Percentiles rank a stretch among this genome's conserved stretches.
Conservation (phyloP, 139 green algal species). For the Closterium sp. region DNA sequence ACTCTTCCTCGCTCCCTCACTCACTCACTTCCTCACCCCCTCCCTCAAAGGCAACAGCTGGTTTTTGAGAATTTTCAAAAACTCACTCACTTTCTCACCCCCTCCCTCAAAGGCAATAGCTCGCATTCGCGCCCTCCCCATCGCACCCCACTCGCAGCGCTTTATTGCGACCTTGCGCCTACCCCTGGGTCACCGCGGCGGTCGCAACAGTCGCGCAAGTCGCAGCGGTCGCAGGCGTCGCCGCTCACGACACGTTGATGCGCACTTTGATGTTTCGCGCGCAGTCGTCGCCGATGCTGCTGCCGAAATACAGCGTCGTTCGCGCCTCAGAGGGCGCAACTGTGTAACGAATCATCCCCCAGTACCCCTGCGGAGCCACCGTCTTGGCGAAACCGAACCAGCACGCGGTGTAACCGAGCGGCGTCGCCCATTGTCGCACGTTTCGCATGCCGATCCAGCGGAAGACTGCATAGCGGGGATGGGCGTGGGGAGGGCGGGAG, state of each 20-base stretch:
- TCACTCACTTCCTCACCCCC: background rate
- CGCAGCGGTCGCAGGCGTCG: too few relatives aligned
- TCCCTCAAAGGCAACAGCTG: too few relatives aligned
- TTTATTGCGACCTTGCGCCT: too few relatives aligned
- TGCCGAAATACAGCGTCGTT: background rate
- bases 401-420: background rate
- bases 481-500: background rate
- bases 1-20: background rate
- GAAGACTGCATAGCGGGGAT: background rate
- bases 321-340: background rate
- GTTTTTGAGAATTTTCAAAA: too few relatives aligned
- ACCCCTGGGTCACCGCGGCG: too few relatives aligned
- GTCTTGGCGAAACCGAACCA: background rate
- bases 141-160: too few relatives aligned
- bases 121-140: too few relatives aligned
- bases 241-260: background rate
- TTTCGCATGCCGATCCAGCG: background rate
- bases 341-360: background rate
- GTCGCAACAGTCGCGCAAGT: too few relatives aligned
- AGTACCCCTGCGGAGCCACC: background rate
- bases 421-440: background rate
- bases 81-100: background rate
- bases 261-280: background rate
- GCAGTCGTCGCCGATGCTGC: background rate
- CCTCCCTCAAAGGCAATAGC: too few relatives aligned